Base-by-base conservation (phyloP, 495 filamentous ascomycete genomes). In the Physcia stellaris region DNA sequence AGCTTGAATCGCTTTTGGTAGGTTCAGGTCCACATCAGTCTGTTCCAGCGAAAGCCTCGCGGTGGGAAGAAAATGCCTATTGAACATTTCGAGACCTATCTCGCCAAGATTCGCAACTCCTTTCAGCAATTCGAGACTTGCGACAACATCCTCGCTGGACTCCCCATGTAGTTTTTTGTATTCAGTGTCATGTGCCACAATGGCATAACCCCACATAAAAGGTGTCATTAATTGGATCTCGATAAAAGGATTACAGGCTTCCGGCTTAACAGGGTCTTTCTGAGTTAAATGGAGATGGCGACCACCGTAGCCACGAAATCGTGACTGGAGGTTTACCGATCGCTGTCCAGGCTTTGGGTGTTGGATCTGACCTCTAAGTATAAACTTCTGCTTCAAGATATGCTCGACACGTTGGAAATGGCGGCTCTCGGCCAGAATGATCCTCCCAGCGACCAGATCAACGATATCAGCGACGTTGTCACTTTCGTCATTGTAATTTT, bases 401-500 rank as follows among this genome's bases (percentile, higher is more conserved):
- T 28, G n/a, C 12, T 18, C 35, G 17, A 27, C 35, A 3, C 26
- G 47, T 39, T 19, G 29, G 51, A 40, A 43, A 28, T 28, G 9
- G 26, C 26, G 26, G 9, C 9, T 9, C 9, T 28, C 26, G 9
- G 26, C 26, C 26, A 28, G 26, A 9, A 28, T 28, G 26, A 28
- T 28, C n/a, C 26, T 28, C 9, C 26, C 26, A 13, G 9, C 26
- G 13, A 28, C 26, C 9, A 28, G 26, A 13, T 28, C 26, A 9
- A 28, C 26, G 26, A 28, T 28, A 28, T 28, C 33, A 35, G 33
- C 19, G 13, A 35, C 4, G 19, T 16, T 20, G 22, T 35, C 13
- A 12, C 17, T 17, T n/a, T 35, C 13, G 4, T 20, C 6, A 19
- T 4, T 17, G 33, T 35, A 35, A 12, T 22, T 17, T 5, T 22